Evolutionary conservation across 2,329 filamentous ascomycete species (phyloP).

Genomic region (Trichophyton simii): DNA sequence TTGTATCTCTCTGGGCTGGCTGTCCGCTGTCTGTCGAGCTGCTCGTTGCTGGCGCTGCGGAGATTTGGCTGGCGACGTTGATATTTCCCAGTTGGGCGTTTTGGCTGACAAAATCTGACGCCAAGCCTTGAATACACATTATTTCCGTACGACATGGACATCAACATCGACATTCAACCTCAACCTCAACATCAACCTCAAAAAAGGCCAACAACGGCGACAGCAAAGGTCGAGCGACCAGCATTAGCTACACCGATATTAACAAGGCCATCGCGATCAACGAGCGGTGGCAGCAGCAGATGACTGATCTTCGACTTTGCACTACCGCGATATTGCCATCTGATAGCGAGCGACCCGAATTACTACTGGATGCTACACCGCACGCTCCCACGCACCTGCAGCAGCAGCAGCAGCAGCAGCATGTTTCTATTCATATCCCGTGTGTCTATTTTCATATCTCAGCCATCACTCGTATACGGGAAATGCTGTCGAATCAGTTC

Average conservation of each 20-base stretch:
- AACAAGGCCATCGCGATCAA: too few relatives aligned
- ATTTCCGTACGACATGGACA: neutral
- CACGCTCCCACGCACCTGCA: too few relatives aligned
- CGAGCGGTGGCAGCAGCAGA: neutral
- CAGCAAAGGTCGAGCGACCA: too few relatives aligned
- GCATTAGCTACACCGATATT: too few relatives aligned
- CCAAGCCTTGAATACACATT: neutral
- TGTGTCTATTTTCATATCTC: constrained; percentile 1
- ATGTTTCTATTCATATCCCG: neutral
- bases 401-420: neutral
- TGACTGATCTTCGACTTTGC: neutral
- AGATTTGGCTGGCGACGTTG: neutral
- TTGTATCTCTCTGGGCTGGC: neutral
- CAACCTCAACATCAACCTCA: neutral
- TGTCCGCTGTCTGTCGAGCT: neutral
- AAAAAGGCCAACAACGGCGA: too few relatives aligned
- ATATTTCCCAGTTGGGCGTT: neutral
- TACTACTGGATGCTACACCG: neutral
- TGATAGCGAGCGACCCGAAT: neutral
- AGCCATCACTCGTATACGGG: neutral
- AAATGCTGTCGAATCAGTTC: neutral
- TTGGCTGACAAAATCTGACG: neutral
- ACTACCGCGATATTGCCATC: neutral
- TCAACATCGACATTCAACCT: neutral
- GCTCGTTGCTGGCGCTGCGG: neutral